Base-by-base conservation (phyloP, 768 basidiomycete species). In the Mycena belliarum region DNA sequence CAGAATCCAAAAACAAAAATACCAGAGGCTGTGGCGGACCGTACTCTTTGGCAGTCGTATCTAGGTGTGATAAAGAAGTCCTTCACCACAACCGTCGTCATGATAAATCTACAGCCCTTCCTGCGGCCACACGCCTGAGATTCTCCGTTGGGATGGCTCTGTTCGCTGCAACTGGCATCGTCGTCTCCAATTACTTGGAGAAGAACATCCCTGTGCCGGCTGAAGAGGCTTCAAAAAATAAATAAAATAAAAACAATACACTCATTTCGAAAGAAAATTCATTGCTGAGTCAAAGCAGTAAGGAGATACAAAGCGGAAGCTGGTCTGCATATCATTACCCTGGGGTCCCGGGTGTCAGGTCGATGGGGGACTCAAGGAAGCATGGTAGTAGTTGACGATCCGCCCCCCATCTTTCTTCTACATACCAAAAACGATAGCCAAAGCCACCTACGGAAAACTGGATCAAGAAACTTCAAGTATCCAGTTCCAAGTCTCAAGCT, bases 181-280 rank as follows among this genome's bases (percentile, higher is more conserved):
- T 74, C 35, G 61, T 79, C 40, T 84, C 85, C 37, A 76, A 84
- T 64, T 76, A 78, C 49, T 68, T 86, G 37, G 83, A 86, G 64
- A 75, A 75, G 54, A 72, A 67, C 20, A 53, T 76, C 15, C 68
- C 79, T 52, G 44, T 68, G 33, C 43, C 60, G 7, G n/a, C n/a
- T n/a, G 51, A 51, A 45, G 38, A 25, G 15, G 23, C 50, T 23
- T 20, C 65, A 14, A 20, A 63, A 43, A 57, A 61, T 54, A 57
- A 49, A 60, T 55, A 40, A 63, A 42, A 60, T 47, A 66, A 18
- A 41, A 52, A 32, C 7, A 32, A 32, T 32, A 32, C 29, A 6
- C n/a, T n/a, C n/a, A n/a, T n/a, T n/a, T n/a, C n/a, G n/a, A n/a
- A n/a, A n/a, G n/a, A n/a, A n/a, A n/a, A n/a, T n/a, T n/a, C n/a